A percentile compares a stretch with the other conserved stretches of the same genome.
phyloP scores from a whole-genome alignment of 2,329 filamentous ascomycete genomes.

The Ophiostoma quercus region DNA sequence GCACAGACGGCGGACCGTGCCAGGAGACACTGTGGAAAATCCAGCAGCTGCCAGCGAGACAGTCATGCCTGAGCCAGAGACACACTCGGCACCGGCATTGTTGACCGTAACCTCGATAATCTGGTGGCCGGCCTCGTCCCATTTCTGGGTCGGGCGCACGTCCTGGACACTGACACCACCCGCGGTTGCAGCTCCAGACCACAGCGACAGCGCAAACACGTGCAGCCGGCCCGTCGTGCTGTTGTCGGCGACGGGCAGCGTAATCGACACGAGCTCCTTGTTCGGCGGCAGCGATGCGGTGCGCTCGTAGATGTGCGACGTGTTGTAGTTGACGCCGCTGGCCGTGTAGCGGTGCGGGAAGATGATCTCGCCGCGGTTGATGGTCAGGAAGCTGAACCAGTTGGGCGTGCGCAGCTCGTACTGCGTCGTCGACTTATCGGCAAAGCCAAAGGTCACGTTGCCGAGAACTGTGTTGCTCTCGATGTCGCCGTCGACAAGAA shows the following conservation, averaged over 20 bases:
- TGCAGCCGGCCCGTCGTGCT: conserved; percentile 34
- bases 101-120: conserved; percentile 40
- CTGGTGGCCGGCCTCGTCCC: conserved; percentile 34
- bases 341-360: conserved; percentile 40
- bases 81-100: conserved; percentile 37
- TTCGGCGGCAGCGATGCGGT: conserved; percentile 33
- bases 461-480: conserved; percentile 37
- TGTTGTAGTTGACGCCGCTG: conserved; percentile 40
- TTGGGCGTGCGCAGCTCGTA: conserved; percentile 34
- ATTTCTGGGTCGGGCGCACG: conserved; percentile 42
- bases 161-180: conserved; percentile 33
- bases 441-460: conserved; percentile 37
- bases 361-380: conserved; percentile 42
- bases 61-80: conserved; percentile 31
- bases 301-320: conserved; percentile 43
- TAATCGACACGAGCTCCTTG: conserved; percentile 36
- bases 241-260: conserved; percentile 35
- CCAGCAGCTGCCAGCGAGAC: conserved; percentile 32
- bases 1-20: conserved; percentile 38
- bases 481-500: conserved; percentile 34
- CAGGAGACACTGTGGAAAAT: conserved; percentile 42
- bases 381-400: conserved; percentile 21
- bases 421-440: conserved; percentile 27
- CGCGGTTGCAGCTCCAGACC: conserved; percentile 26
- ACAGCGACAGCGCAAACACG: conserved; percentile 41